phyloP scores from a whole-genome alignment of 1,139 yeast genomes.

The Pichia sp. region DNA sequence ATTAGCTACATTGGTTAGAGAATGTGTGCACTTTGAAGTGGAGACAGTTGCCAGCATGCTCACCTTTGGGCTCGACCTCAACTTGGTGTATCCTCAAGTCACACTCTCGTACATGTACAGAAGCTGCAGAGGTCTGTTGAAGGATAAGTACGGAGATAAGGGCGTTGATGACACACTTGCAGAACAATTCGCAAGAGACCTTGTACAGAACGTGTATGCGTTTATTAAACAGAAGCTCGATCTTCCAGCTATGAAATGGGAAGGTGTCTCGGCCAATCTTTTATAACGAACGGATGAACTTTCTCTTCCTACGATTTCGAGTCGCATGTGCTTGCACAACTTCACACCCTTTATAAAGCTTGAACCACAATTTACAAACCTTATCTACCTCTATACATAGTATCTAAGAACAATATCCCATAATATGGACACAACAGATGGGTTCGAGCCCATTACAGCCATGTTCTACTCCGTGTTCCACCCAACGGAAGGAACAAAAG shows the following conservation, averaged over 20 bases:
- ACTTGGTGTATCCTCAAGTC: conserved; percentile 14
- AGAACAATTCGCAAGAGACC: conserved; percentile 15
- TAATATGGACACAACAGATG: conserved; percentile 34
- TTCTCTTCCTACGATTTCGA: neutral
- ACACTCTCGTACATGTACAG: conserved; percentile 17
- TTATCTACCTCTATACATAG: neutral
- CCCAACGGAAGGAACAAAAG: conserved; percentile 92
- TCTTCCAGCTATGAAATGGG: conserved; percentile 19
- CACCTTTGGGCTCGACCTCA: conserved; percentile 18
- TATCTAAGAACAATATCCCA: neutral
- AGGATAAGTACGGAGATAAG: conserved; percentile 11
- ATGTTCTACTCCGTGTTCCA: conserved; percentile 89
- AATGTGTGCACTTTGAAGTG: conserved; percentile 22
- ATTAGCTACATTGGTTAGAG: conserved; percentile 20
- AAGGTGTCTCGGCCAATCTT: conserved; percentile 14
- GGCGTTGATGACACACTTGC: conserved; percentile 11
- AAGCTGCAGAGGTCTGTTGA: conserved; percentile 14
- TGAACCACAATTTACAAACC: neutral
- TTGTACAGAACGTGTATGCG: conserved; percentile 15
- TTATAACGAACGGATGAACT: neutral
- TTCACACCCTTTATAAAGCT: neutral
- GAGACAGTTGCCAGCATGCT: conserved; percentile 22
- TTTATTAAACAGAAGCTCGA: conserved; percentile 12
- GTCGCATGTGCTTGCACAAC: neutral
- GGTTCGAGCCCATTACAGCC: conserved; percentile 81